Conservation (phyloP, 2,329 filamentous ascomycete genomes). For the Penicillium sp. region DNA sequence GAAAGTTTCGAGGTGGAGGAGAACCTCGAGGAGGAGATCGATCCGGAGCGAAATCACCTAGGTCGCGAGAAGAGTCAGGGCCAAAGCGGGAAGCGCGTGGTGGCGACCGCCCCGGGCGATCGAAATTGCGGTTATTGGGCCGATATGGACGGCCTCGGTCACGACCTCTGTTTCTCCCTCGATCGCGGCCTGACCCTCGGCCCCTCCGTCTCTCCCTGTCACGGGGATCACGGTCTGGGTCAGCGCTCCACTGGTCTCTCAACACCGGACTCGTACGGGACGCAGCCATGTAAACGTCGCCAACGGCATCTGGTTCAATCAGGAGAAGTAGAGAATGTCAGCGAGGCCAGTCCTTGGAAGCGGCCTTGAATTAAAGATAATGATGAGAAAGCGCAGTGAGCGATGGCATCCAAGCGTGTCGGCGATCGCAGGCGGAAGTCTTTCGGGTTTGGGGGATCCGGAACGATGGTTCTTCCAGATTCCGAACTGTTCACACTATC, state of each 20-base stretch:
- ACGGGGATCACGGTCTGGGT: constrained; percentile 43
- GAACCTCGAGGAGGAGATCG: constrained; percentile 29
- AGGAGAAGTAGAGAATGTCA: constrained; percentile 6
- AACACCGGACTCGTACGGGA: constrained; percentile 51
- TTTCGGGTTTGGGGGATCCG: constrained; percentile 31
- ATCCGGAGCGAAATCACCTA: constrained; percentile 32
- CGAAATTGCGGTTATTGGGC: constrained; percentile 37
- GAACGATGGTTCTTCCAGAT: constrained; percentile 36
- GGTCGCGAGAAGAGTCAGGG: constrained; percentile 31
- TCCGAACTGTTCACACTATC: constrained; percentile 8
- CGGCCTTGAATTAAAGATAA: constrained; percentile 12
- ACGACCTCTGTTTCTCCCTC: constrained; percentile 44
- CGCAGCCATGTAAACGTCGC: constrained; percentile 50
- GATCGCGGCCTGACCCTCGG: constrained; percentile 43
- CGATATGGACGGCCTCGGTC: constrained; percentile 40
- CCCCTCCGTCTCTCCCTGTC: constrained; percentile 40
- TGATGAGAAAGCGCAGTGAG: constrained; percentile 17
- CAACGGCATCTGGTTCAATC: constrained; percentile 43
- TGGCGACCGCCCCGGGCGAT: constrained; percentile 44
- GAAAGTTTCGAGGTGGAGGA: constrained; percentile 25
- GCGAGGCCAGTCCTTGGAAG: constrained; percentile 11
- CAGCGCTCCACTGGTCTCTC: constrained; percentile 52
- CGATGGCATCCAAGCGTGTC: constrained; percentile 26
- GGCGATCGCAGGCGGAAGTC: constrained; percentile 31
- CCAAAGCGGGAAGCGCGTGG: constrained; percentile 35